Percentiles rank a stretch among this genome's conserved stretches.
Conservation (phyloP, 2,329 filamentous ascomycete species). For the Diplodia intermedia region DNA sequence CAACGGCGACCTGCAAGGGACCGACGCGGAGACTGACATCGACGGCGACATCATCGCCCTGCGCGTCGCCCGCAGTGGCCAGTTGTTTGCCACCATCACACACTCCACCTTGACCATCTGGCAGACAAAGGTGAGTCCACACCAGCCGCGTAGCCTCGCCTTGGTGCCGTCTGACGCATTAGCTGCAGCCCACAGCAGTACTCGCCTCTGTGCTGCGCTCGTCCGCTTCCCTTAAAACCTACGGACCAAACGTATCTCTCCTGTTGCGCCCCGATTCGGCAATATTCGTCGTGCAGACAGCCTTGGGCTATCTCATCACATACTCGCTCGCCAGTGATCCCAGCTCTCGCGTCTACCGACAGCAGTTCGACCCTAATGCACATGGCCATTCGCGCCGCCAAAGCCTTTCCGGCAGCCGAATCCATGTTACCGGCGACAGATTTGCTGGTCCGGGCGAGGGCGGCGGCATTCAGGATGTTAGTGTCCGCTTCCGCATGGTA, state of each 20-base stretch:
- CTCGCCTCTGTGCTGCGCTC: slow-evolving; percentile 87
- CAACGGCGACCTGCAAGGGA: slow-evolving; percentile 33
- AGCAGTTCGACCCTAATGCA: slow-evolving; percentile 69
- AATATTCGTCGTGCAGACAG: slow-evolving; percentile 89
- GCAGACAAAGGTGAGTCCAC: slow-evolving; percentile 80
- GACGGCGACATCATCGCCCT: slow-evolving; percentile 76
- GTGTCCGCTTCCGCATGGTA: slow-evolving; percentile 92
- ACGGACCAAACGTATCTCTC: slow-evolving; percentile 84
- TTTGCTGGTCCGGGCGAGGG: slow-evolving; percentile 77
- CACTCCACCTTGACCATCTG: slow-evolving; percentile 86
- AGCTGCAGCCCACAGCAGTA: slow-evolving; percentile 78
- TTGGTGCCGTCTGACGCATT: slow-evolving; percentile 24
- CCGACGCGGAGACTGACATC: slow-evolving; percentile 41
- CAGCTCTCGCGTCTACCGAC: slow-evolving; percentile 82
- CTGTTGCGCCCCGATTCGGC: slow-evolving; percentile 89
- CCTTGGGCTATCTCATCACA: slow-evolving; percentile 86
- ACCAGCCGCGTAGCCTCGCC: slow-evolving; percentile 30
- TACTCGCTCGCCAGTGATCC: slow-evolving; percentile 89
- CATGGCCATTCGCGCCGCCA: slow-evolving; percentile 57
- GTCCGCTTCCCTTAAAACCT: slow-evolving; percentile 75
- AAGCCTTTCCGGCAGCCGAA: slow-evolving; percentile 50
- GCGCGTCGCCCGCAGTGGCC: slow-evolving; percentile 77
- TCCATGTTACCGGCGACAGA: slow-evolving; percentile 47
- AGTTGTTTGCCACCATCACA: slow-evolving; percentile 88
- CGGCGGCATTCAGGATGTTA: slow-evolving; percentile 81